Evolutionary conservation across 768 basidiomycete genomes (phyloP), one percentile per base, ranked within the genome.

Genomic region (Hypsizygus marmoreus): DNA sequence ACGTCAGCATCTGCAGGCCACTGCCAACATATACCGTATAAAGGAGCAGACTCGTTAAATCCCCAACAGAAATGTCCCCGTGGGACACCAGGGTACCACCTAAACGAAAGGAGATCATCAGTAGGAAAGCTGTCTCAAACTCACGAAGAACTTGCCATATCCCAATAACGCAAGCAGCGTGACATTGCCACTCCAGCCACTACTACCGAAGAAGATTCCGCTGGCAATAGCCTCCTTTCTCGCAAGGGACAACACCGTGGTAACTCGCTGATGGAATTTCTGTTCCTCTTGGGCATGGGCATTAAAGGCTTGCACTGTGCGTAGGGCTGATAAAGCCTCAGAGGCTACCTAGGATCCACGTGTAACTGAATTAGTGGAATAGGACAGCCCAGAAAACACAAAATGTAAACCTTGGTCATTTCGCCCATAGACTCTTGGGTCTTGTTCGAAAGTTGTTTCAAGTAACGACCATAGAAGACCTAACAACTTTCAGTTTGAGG

Each of bases 391-490:
- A 7, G 20, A 28, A 4, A 34, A n/a, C n/a, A n/a, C n/a, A n/a
- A n/a, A 12, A 70, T 75, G 66, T 80, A 28, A 25, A 72, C 71
- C 65, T 76, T 94, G 24, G 93, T 91, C 94, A 95, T 93, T 44
- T 95, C 94, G 44, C 95, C 95, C 41, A 97, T 79, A 1, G 95
- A 92, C 58, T 94, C 93, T 64, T 99, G 95, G 5, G 95, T 95
- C 58, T 84, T 73, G 57, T 91, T 92, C 6, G 91, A 91, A 3
- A 99, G 79, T 50, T 84, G 87, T 62, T 94, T 92, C 43, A 99
- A 70, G 67, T 97, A 99, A 10, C 94, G 83, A 52, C 95, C 95
- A 58, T 99, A 99, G 63, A 93, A 89, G 10, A 97, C 91, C 89
- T 95, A 51, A 12, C 0, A 12, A 32, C 14, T 43, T 48, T 34